Evolutionary conservation across 257 asterid genomes (phyloP), one percentile per base, ranked within the genome.

Genomic region (Coffea canephora): DNA sequence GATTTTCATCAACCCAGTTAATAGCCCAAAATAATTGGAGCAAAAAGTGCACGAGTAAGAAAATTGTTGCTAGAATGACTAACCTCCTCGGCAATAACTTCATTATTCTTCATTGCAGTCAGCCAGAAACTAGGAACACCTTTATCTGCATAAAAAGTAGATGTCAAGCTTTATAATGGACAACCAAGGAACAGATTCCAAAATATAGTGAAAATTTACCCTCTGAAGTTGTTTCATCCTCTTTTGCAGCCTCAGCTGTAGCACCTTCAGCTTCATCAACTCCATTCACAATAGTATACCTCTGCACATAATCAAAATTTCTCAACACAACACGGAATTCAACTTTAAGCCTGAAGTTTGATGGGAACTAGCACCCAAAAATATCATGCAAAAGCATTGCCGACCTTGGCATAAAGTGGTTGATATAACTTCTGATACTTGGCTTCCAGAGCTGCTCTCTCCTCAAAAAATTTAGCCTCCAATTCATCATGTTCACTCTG

Each of bases 81-180:
- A 45, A 94, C 98, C 96, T 92, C 97, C 74, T 92, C 92, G n/a
- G 89, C 90, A 27, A 87, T 83, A 66, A 91, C 87, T 72, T 88
- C 97, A 71, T 91, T 94, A 82, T 88, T 92, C 78, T 92, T 94
- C 94, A 94, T 84, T 55, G 96, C 96, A 76, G 75, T 84, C 8
- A 94, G 89, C 96, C 97, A 94, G 87, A 94, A 94, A 82, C 87
- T 87, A 71, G 98, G 98, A 52, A 92, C 91, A 11, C 98, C 98
- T 79, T 89, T 94, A 80, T 82, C 97, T 87, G 85, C 79, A 79
- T 57, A 34, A 74, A 46, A 41, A 61, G 50, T 15, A 41, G 67
- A 57, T 61, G 27, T 75, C 62, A 54, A 78, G 64, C 57, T 54
- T 25, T 45, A 15, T 39, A 62, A 69, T 21, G 43, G 67, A 68